Evolutionary conservation across 2,329 filamentous ascomycete genomes (phyloP).

Genomic region (Raffaelea ambrosiae): DNA sequence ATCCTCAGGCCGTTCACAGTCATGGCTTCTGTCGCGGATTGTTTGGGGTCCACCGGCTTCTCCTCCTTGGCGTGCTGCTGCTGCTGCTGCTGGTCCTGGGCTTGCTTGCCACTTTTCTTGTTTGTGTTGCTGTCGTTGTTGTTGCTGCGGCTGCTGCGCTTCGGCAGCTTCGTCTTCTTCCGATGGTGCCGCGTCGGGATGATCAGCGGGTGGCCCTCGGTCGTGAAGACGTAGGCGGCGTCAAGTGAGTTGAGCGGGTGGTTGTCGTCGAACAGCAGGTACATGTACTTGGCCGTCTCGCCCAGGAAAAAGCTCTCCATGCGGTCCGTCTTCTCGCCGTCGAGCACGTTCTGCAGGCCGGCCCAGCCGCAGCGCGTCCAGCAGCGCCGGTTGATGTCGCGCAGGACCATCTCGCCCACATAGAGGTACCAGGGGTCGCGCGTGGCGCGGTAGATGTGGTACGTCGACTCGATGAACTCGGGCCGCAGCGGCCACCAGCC

Average conservation of each 20-base stretch:
- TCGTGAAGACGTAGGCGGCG: conserved; percentile 85
- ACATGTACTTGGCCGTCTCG: conserved; percentile 93
- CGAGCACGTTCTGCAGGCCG: conserved; percentile 72
- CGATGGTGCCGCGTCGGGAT: conserved; percentile 47
- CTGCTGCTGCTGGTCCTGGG: background rate
- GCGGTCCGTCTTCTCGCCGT: conserved; percentile 79
- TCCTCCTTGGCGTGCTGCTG: background rate
- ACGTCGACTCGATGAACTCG: conserved; percentile 95
- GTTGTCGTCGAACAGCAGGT: conserved; percentile 75
- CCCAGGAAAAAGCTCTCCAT: conserved; percentile 99
- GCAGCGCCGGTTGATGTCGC: conserved; percentile 80
- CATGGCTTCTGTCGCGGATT: no score
- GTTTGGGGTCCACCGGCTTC: no score
- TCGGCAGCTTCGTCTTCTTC: background rate
- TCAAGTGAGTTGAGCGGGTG: conserved; percentile 87
- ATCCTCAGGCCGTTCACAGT: conserved; percentile 9
- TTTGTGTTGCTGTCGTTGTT: background rate
- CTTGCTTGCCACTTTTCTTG: no score
- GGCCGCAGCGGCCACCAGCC: conserved; percentile 94
- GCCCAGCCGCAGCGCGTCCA: conserved; percentile 92
- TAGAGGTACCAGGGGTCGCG: conserved; percentile 94
- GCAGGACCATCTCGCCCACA: conserved; percentile 89
- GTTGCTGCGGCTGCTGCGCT: conserved; percentile 12
- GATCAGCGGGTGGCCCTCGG: conserved; percentile 87
- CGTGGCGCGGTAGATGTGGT: conserved; percentile 90